Evolutionary conservation across 192 early-diverging fungal species (phyloP).

Genomic region (Mycoemilia scoparia): DNA sequence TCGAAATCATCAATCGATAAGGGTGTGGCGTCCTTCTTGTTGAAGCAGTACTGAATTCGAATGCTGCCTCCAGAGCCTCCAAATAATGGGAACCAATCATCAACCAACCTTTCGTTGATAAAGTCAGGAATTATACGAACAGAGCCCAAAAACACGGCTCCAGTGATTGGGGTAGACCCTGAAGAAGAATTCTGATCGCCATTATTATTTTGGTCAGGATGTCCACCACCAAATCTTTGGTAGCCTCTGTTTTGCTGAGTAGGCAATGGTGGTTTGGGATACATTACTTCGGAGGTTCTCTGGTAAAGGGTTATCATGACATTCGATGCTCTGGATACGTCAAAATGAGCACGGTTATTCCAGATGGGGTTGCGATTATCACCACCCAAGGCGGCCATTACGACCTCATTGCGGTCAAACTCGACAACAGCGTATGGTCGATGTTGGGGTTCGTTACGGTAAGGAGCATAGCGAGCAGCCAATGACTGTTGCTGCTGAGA

Average conservation of each 20-base stretch:
- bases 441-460: constrained; percentile 40
- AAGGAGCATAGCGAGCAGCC: constrained; percentile 29
- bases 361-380: constrained; percentile 56
- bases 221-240: constrained; percentile 22
- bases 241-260: too few species aligned
- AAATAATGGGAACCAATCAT: constrained; percentile 41
- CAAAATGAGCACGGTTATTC: constrained; percentile 43
- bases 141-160: constrained; percentile 29
- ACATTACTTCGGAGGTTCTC: constrained; percentile 28
- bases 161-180: constrained; percentile 14
- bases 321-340: constrained; percentile 25
- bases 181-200: constrained; percentile 12
- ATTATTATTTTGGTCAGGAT: constrained; percentile 5
- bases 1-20: constrained; percentile 83
- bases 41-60: constrained; percentile 54
- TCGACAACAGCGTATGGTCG: constrained; percentile 78
- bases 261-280: constrained; percentile 24
- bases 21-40: constrained; percentile 46
- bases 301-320: constrained; percentile 34
- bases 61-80: constrained; percentile 45
- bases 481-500: constrained; percentile 35
- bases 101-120: constrained; percentile 35
- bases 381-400: constrained; percentile 64
- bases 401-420: constrained; percentile 88
- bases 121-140: constrained; percentile 32